Conservation (phyloP, 225 moss, liverwort and hornwort species). For the Neckera pumila region DNA sequence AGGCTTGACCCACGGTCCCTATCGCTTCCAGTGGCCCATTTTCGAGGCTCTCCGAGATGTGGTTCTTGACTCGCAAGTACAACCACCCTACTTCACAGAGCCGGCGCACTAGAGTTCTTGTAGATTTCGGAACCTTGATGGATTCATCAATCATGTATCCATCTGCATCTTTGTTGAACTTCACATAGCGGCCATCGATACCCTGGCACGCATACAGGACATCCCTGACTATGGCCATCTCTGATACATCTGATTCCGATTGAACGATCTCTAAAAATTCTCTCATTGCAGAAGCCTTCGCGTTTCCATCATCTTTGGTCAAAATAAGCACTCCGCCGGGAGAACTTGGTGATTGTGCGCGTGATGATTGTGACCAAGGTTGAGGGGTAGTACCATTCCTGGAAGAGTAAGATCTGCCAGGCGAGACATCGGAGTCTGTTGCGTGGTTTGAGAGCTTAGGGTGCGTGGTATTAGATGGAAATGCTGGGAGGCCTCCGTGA, state of each 20-base stretch:
- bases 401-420: slow-evolving; percentile 24
- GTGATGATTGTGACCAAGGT: slow-evolving; percentile 29
- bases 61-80: slow-evolving; percentile 82
- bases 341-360: slow-evolving; percentile 37
- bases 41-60: slow-evolving; percentile 91
- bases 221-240: slow-evolving; percentile 89
- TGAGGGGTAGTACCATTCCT: slow-evolving; percentile 53
- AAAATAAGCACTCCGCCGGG: slow-evolving; percentile 67
- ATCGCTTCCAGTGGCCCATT: slow-evolving; percentile 92
- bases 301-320: slow-evolving; percentile 68
- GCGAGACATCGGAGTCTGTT: slow-evolving; percentile 24
- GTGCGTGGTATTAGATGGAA: slow-evolving; percentile 50
- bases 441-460: slow-evolving; percentile 48
- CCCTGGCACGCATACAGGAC: slow-evolving; percentile 94
- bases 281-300: slow-evolving; percentile 71
- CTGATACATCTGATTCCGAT: slow-evolving; percentile 75
- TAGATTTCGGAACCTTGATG: slow-evolving; percentile 68
- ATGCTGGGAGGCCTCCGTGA: slow-evolving; percentile 69
- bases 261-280: slow-evolving; percentile 75
- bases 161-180: slow-evolving; percentile 89
- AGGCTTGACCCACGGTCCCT: slow-evolving; percentile 97
- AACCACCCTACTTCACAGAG: slow-evolving; percentile 98
- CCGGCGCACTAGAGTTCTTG: slow-evolving; percentile 75
- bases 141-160: slow-evolving; percentile 78
- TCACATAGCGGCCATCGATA: slow-evolving; percentile 89